phyloP scores from a whole-genome alignment of 2,329 filamentous ascomycete genomes.

The Camillea tinctor region DNA sequence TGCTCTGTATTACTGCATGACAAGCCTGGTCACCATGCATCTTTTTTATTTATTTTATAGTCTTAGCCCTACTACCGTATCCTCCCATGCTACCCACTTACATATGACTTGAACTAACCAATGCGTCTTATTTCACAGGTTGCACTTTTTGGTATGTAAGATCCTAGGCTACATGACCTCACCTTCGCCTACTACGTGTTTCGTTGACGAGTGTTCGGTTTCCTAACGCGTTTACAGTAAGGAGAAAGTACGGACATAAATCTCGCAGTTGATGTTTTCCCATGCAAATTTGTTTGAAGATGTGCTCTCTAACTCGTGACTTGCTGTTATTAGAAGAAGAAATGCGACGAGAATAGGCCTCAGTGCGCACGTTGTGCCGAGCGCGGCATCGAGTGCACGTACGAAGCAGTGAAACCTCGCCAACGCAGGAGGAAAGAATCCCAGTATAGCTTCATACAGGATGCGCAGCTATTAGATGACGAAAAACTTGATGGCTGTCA shows the following conservation, averaged over 20 bases:
- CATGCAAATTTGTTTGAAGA: background rate
- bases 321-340: constrained; percentile 49
- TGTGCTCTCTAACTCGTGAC: constrained; percentile 9
- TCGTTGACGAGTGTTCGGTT: constrained; percentile 13
- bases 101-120: constrained; percentile 22
- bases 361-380: constrained; percentile 51
- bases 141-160: constrained; percentile 51
- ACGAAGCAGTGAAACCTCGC: constrained; percentile 47
- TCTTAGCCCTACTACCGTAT: background rate
- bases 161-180: background rate
- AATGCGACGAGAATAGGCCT: constrained; percentile 54
- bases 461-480: constrained; percentile 11
- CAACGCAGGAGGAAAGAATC: constrained; percentile 41
- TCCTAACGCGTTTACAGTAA: constrained; percentile 39
- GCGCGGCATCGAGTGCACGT: constrained; percentile 47
- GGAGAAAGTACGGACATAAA: constrained; percentile 47
- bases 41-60: too few species aligned
- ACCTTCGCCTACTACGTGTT: background rate
- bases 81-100: background rate
- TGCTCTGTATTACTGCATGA: background rate
- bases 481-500: constrained; percentile 14
- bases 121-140: constrained; percentile 35
- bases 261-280: constrained; percentile 3
- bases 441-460: constrained; percentile 16
- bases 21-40: too few species aligned